Evolutionary conservation across 768 basidiomycete species (phyloP).

Genomic region (Termitomyces heimii): DNA sequence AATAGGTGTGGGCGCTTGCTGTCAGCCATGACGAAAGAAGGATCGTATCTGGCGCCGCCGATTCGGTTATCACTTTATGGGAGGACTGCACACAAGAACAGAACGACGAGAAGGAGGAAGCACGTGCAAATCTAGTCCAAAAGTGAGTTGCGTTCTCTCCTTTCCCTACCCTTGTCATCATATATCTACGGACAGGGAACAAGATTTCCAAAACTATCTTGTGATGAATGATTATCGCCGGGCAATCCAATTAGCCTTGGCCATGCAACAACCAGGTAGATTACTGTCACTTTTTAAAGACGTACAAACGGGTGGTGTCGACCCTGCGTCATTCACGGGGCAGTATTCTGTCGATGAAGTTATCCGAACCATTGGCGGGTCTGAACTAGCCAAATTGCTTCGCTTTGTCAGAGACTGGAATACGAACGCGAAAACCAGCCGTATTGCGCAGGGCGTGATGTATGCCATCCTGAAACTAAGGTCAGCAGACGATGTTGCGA

Average conservation of each 20-base stretch:
- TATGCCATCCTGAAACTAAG: slow-evolving; percentile 77
- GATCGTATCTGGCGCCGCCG: slow-evolving; percentile 92
- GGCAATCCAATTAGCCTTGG: slow-evolving; percentile 87
- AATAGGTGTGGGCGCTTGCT: slow-evolving; percentile 95
- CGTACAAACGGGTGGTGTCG: slow-evolving; percentile 31
- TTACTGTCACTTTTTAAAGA: slow-evolving; percentile 74
- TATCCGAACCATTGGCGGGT: slow-evolving; percentile 59
- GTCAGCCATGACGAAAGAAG: slow-evolving; percentile 75
- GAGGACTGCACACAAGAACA: slow-evolving; percentile 88
- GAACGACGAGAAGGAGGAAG: slow-evolving; percentile 65
- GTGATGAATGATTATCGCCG: slow-evolving; percentile 82
- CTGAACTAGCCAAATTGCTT: slow-evolving; percentile 78
- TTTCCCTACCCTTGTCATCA: neutral
- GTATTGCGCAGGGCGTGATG: slow-evolving; percentile 79
- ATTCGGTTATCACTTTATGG: slow-evolving; percentile 96
- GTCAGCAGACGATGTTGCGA: slow-evolving; percentile 65
- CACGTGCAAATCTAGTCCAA: slow-evolving; percentile 67
- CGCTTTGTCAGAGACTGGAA: slow-evolving; percentile 91
- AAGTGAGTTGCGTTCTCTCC: slow-evolving; percentile 50
- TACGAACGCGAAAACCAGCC: slow-evolving; percentile 83
- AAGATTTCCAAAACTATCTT: slow-evolving; percentile 91
- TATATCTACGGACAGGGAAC: slow-evolving; percentile 60
- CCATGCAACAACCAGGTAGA: slow-evolving; percentile 90
- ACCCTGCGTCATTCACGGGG: slow-evolving; percentile 52
- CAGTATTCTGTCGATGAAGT: slow-evolving; percentile 74